Evolutionary conservation across 176 grass and related monocot species (phyloP).

Genomic region (Carex scoparia): DNA sequence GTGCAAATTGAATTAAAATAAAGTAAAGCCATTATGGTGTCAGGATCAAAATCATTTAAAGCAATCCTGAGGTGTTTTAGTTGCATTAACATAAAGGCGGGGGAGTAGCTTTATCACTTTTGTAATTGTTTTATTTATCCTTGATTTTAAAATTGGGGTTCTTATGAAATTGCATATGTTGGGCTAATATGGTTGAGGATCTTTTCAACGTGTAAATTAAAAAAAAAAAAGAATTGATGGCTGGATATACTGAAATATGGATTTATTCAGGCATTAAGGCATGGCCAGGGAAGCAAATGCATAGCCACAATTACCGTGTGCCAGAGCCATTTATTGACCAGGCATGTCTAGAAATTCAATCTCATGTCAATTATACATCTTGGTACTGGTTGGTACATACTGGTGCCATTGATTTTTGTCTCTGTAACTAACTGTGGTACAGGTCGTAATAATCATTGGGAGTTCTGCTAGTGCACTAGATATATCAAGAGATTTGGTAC

Average conservation of each 20-base stretch:
- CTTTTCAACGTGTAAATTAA: background rate
- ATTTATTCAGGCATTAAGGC: conserved; percentile 27
- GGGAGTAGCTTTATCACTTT: background rate
- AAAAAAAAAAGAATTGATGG: background rate
- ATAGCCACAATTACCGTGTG: conserved; percentile 59
- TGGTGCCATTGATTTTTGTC: background rate
- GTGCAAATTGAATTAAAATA: background rate
- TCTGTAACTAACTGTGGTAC: background rate
- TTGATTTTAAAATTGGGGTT: background rate
- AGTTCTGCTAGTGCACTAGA: conserved; percentile 41
- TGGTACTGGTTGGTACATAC: background rate
- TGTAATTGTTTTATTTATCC: background rate
- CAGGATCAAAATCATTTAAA: background rate
- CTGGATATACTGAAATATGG: background rate
- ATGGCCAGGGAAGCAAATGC: conserved; percentile 54
- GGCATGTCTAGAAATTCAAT: conserved; percentile 11
- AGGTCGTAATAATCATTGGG: conserved; percentile 60
- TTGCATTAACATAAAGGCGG: background rate
- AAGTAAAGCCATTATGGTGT: background rate
- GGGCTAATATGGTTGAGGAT: background rate
- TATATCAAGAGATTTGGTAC: conserved; percentile 47
- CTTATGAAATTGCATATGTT: background rate
- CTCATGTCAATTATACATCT: background rate
- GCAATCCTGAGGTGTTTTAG: background rate
- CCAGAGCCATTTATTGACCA: conserved; percentile 37